phyloP scores from a whole-genome alignment of 2,329 filamentous ascomycete species.

The Pestalotiopsis sp. region DNA sequence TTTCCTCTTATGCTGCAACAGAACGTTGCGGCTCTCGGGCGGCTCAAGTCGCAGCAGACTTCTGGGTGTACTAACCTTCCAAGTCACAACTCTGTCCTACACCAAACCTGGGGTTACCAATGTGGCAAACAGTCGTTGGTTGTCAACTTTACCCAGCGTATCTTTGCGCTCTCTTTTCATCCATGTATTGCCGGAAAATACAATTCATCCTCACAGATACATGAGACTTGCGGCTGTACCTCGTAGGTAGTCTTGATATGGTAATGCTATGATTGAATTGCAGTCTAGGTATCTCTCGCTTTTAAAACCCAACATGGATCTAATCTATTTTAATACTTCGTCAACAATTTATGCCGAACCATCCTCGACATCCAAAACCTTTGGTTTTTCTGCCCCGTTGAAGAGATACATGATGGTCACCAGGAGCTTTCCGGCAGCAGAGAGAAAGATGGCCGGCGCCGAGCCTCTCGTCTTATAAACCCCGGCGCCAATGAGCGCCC shows the following conservation, averaged over 20 bases:
- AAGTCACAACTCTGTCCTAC: no score
- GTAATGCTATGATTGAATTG: no score
- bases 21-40: background rate
- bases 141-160: background rate
- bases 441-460: conserved; percentile 44
- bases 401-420: conserved; percentile 48
- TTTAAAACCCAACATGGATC: background rate
- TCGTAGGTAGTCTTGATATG: no score
- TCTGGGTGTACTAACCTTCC: no score
- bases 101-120: background rate
- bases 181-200: no score
- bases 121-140: background rate
- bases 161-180: background rate
- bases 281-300: background rate
- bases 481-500: conserved; percentile 54
- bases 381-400: conserved; percentile 38
- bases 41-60: background rate
- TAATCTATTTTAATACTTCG: background rate
- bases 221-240: no score
- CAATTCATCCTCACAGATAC: no score
- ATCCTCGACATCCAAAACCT: conserved; percentile 19
- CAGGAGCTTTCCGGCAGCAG: conserved; percentile 46
- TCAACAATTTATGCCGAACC: background rate
- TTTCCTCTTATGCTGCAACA: background rate
- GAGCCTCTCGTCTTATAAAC: conserved; percentile 48